Evolutionary conservation across 805 yeast genomes (phyloP), one percentile per base, ranked within the genome.

Genomic region (Sugiyamaella chiloensis): DNA sequence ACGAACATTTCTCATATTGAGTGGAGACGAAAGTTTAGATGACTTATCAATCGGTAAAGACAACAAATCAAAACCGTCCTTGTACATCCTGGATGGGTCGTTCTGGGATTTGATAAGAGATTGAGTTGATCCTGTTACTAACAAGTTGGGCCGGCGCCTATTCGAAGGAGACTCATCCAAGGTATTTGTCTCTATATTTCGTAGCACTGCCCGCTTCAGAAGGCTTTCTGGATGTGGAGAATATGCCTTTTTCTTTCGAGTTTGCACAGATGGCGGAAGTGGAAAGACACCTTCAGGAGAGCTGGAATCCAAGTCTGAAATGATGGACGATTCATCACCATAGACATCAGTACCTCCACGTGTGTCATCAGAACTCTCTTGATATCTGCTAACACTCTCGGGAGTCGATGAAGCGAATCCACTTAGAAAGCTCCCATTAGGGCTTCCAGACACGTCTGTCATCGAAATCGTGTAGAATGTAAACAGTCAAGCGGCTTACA

Each of bases 161-260:
- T 12, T 8, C 2, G 31, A 8, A 2, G 42, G 32, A 23, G 42
- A 40, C 12, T 8, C 21, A 21, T 34, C 37, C 7, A 40, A 32
- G 12, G 42, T 40, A 19, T 40, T 40, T 7, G 29, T 17, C 9
- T 40, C 42, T 5, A 40, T 21, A 32, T 26, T 40, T 12, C 27
- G 24, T n/a, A 40, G 42, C 16, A 40, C 42, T 16, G 42, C 42
- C n/a, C 42, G 42, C 20, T 40, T 40, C 16, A 40, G 23, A 17
- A 40, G 34, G 19, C 20, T 19, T 4, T 21, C 20, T 16, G 30
- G 30, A 17, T 24, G 27, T 14, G 42, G 31, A 26, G n/a, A 14
- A 14, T 14, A 23, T 24, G 12, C 42, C 20, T 16, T 40, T 32
- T 24, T 14, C 16, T 12, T 26, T 14, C 27, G 32, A 24, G 12